Percentiles rank a stretch among this genome's conserved stretches.
Conservation (phyloP, 2,329 filamentous ascomycete species). For the Exophiala sideris region DNA sequence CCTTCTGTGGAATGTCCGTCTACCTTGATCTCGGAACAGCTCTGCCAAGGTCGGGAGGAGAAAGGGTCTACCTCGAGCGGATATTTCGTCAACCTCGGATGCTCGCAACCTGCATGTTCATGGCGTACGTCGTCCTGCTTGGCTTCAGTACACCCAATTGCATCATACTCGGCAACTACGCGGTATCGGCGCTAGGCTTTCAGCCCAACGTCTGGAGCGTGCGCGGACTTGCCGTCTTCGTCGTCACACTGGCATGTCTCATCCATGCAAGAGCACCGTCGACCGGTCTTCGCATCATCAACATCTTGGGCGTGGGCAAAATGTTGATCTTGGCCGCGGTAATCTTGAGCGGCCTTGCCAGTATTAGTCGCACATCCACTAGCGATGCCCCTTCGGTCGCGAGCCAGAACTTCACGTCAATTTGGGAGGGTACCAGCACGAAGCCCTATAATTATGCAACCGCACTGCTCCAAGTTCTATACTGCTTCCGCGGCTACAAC, state of each 20-base stretch:
- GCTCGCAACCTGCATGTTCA: conserved; percentile 53
- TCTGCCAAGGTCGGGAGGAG: conserved; percentile 49
- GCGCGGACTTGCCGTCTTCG: conserved; percentile 46
- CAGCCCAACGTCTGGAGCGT: conserved; percentile 48
- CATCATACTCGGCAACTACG: conserved; percentile 51
- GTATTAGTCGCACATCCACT: conserved; percentile 19
- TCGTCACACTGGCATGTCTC: conserved; percentile 46
- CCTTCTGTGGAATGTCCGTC: conserved; percentile 46
- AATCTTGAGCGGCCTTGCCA: conserved; percentile 43
- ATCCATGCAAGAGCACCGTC: conserved; percentile 46
- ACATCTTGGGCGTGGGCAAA: conserved; percentile 49
- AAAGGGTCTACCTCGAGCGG: conserved; percentile 54
- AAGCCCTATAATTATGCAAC: conserved; percentile 39
- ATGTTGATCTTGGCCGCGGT: conserved; percentile 49
- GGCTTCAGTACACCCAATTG: conserved; percentile 54
- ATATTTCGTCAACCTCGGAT: conserved; percentile 51
- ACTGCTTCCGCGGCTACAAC: conserved; percentile 55
- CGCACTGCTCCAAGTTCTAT: conserved; percentile 51
- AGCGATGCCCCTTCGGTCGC: conserved; percentile 7
- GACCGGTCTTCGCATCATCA: conserved; percentile 48
- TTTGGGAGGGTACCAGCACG: conserved; percentile 35
- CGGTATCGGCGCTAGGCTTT: conserved; percentile 35
- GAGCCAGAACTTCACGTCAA: conserved; percentile 30
- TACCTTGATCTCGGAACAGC: conserved; percentile 48
- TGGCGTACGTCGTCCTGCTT: conserved; percentile 49